Evolutionary conservation across 805 yeast genomes (phyloP), one percentile per base, ranked within the genome.

Genomic region (Metschnikowia matae): DNA sequence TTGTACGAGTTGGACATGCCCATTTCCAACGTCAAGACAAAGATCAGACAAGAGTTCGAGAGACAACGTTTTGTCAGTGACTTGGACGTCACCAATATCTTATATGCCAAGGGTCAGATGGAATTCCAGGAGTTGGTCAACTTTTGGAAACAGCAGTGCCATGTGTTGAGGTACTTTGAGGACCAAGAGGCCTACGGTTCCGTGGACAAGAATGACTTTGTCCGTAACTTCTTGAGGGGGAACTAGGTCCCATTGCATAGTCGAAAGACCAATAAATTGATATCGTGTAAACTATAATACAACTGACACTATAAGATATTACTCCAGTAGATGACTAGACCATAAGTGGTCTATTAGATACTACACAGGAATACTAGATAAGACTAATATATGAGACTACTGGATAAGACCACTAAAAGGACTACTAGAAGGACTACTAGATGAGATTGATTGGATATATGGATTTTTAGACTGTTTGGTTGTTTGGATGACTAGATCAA

Each of bases 111-210:
- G 73, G 96, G 92, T 6, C 90, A 87, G 62, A 87, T 87, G 94
- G 96, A 89, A 67, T 89, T 83, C 70, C 96, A 88, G 71, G 96
- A 88, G 65, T 77, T 87, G 62, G 78, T 84, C 62, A 89, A 89
- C 71, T 88, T 88, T 74, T 88, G 96, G 96, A 89, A 88, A 68
- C 96, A 89, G 75, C 83, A 81, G 64, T 81, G 91, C 56, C 95
- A 88, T 68, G 89, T 88, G 41, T 75, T 86, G 83, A 82, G 85
- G 70, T 88, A 84, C 74, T 88, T 88, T 60, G 87, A 84, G 58
- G 83, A 83, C 59, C 84, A 79, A 65, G 78, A 78, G 40, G 74
- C 73, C 33, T 79, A 85, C 57, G 76, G 75, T 55, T 74, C 74
- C 40, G 79, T 81, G 54, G 77, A 75, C 59, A 77, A 80, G 62